Evolutionary conservation across 805 yeast species (phyloP).

Genomic region (Lachancea kluyveri): DNA sequence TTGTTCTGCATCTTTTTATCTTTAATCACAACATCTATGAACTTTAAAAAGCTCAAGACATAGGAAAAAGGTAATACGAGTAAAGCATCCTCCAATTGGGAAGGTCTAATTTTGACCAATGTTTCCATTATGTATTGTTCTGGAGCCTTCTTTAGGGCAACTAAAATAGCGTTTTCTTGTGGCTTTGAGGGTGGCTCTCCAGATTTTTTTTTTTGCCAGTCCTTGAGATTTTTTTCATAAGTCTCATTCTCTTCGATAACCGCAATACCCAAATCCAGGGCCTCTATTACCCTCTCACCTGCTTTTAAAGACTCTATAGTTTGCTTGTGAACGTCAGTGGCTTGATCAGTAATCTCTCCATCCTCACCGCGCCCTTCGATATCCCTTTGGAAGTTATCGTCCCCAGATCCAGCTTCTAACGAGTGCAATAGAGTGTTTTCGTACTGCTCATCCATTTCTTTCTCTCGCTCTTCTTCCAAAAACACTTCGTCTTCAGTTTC

Average conservation of each 20-base stretch:
- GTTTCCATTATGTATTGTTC: conserved; percentile 74
- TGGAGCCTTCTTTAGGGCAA: conserved; percentile 66
- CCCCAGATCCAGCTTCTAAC: conserved; percentile 51
- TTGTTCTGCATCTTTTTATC: conserved; percentile 39
- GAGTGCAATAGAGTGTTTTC: conserved; percentile 74
- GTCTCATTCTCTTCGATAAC: conserved; percentile 56
- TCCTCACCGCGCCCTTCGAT: conserved; percentile 33
- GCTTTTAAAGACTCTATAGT: conserved; percentile 89
- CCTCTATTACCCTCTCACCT: conserved; percentile 89
- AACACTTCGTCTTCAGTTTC: conserved; percentile 95
- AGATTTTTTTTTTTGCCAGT: conserved; percentile 37
- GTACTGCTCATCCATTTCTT: conserved; percentile 87
- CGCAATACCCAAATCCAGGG: conserved; percentile 72
- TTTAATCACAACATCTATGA: conserved; percentile 70
- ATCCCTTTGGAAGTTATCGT: conserved; percentile 35
- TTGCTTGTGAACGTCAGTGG: conserved; percentile 66
- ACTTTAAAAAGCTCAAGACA: conserved; percentile 61
- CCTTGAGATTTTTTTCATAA: conserved; percentile 39
- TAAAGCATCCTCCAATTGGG: conserved; percentile 89
- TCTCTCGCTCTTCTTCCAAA: conserved; percentile 92
- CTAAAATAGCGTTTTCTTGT: conserved; percentile 60
- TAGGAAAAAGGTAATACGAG: conserved; percentile 86
- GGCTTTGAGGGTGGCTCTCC: conserved; percentile 54
- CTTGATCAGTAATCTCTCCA: conserved; percentile 47
- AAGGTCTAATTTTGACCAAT: conserved; percentile 61